These are phyloP conservation scores for Gelatoporia subvermispora DNA, from an alignment of 768 basidiomycete species.

Conservation along the genomic window DNA sequence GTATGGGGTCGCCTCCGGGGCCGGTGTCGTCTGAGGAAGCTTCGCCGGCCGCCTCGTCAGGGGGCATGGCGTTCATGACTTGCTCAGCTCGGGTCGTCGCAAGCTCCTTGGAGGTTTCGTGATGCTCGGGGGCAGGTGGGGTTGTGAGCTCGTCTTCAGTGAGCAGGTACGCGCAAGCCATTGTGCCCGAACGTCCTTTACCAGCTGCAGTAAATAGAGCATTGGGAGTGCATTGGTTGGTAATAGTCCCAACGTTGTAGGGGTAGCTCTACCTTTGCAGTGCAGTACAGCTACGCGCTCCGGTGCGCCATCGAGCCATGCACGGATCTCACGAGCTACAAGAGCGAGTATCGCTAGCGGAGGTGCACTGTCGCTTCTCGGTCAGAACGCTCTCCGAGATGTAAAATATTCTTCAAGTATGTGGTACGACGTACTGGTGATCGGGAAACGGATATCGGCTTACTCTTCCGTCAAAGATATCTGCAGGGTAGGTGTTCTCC, in stretches of 20 bases:
- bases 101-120: slow-evolving; percentile 43
- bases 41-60: slow-evolving; percentile 27
- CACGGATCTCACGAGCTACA: slow-evolving; percentile 65
- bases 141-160: slow-evolving; percentile 45
- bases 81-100: slow-evolving; percentile 43
- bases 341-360: slow-evolving; percentile 72
- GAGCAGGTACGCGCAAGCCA: slow-evolving; percentile 80
- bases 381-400: neutral
- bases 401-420: neutral
- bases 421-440: slow-evolving; percentile 67
- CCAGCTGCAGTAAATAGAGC: slow-evolving; percentile 46
- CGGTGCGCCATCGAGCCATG: slow-evolving; percentile 62
- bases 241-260: neutral
- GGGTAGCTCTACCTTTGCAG: slow-evolving; percentile 62
- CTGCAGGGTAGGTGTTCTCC: slow-evolving; percentile 75
- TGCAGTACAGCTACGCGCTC: slow-evolving; percentile 77
- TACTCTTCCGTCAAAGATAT: slow-evolving; percentile 66
- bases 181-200: slow-evolving; percentile 81
- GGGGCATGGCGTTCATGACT: slow-evolving; percentile 44
- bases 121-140: slow-evolving; percentile 44
- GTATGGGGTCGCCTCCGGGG: neutral
- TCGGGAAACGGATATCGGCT: slow-evolving; percentile 88
- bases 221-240: neutral
- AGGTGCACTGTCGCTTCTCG: slow-evolving; percentile 48
- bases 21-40: slow-evolving; percentile 5